Percentiles rank a stretch among this genome's conserved stretches.
These are phyloP conservation scores for Globisporangium nunn DNA, from an alignment of 352 stramenopile species.

Conservation along the genomic window DNA sequence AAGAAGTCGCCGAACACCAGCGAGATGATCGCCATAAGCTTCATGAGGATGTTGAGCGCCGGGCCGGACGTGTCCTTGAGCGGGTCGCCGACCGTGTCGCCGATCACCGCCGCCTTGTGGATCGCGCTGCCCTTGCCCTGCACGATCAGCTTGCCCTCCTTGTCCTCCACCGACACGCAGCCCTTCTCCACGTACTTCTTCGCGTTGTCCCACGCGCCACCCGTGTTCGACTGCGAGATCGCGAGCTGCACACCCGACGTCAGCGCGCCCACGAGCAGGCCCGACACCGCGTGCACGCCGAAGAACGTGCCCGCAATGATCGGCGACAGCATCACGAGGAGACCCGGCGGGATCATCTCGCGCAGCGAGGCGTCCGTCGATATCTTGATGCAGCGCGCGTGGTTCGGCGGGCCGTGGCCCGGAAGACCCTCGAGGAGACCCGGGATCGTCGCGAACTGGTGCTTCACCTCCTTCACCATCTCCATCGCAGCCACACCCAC, in stretches of 20 bases:
- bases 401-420: conserved; percentile 79
- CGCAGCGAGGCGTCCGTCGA: conserved; percentile 97
- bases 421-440: conserved; percentile 93
- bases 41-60: conserved; percentile 99
- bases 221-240: conserved; percentile 99
- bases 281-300: conserved; percentile 95
- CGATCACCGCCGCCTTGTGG: conserved; percentile 97
- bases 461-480: conserved; percentile 99
- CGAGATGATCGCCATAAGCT: conserved; percentile 99
- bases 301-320: conserved; percentile 98
- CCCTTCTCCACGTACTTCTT: conserved; percentile 99
- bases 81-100: conserved; percentile 99
- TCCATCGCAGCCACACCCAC: conserved; percentile 97
- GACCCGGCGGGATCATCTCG: conserved; percentile 98
- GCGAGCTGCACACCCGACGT: conserved; percentile 97
- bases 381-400: conserved; percentile 97
- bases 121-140: conserved; percentile 95
- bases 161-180: conserved; percentile 86
- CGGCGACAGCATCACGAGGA: conserved; percentile 97
- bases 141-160: conserved; percentile 88
- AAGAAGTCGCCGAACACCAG: conserved; percentile 99
- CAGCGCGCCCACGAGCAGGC: conserved; percentile 94
- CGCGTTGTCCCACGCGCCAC: conserved; percentile 99
- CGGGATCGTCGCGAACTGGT: conserved; percentile 98
- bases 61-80: conserved; percentile 99